Evolutionary conservation across 495 filamentous ascomycete species (phyloP), one percentile per base, ranked within the genome.

Genomic region (Hamigera avellanea): DNA sequence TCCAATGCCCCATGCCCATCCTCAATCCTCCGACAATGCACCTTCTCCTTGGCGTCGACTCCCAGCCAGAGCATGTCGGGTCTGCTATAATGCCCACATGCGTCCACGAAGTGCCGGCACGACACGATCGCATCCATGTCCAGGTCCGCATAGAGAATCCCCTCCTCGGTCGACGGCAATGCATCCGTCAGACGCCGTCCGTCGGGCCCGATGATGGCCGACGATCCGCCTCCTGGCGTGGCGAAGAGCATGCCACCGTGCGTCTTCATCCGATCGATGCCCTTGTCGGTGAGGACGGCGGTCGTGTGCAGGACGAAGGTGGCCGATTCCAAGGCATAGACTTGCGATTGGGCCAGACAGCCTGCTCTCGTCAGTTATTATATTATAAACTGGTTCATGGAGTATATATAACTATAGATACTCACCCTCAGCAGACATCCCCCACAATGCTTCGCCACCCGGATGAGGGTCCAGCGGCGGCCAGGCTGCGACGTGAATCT

Each of bases 401-500:
- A 26, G 12, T 12, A 26, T 26, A 26, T 26, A 26, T 7, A 26
- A 26, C 7, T 26, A 26, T 3, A 8, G 10, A 16, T 7, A 46
- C 35, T 26, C 37, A 58, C 63, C 67, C 46, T 66, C 59, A 6
- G 26, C 35, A 0, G 53, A 54, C 53, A 67, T 66, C 0, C 48
- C 52, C 40, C 47, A 70, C 6, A 62, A 26, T 7, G 13, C 41
- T 8, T 27, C 17, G 0, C 49, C 53, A 3, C 45, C 57, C 6
- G 47, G 36, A 16, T 51, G 42, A 33, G 39, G 37, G 21, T 49
- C 42, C 10, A 67, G 2, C 12, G 52, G 52, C 3, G 76, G 76
- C 75, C 74, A 78, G n/a, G 67, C 69, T 1, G 72, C 59, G 9
- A 77, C 61, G 46, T 79, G 76, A 30, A 80, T 65, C 15, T 66